These are phyloP conservation scores for Sabuloglossum arenarium DNA, from an alignment of 495 filamentous ascomycete genomes.

Conservation along the genomic window DNA sequence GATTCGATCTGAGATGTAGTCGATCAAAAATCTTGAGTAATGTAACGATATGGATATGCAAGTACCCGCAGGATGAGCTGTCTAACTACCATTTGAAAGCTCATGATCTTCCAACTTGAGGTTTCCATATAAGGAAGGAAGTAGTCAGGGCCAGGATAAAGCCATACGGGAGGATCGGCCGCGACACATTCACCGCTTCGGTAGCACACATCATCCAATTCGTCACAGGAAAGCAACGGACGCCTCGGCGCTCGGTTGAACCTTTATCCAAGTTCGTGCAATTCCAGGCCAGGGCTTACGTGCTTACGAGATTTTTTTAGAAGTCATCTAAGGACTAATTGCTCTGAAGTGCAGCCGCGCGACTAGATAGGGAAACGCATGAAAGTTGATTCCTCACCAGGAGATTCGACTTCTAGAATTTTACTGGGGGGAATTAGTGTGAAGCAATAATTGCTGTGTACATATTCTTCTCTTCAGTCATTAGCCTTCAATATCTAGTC, in stretches of 20 bases:
- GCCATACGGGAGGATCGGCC: background rate
- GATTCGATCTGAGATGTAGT: background rate
- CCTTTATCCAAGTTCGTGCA: background rate
- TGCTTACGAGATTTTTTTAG: background rate
- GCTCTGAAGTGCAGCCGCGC: background rate
- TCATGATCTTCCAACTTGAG: background rate
- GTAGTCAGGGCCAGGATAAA: background rate
- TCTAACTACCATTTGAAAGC: background rate
- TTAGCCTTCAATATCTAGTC: no score
- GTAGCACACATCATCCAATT: background rate
- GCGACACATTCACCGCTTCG: background rate
- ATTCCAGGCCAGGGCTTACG: background rate
- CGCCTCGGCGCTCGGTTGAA: background rate
- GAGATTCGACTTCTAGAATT: no score
- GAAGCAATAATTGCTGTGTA: no score
- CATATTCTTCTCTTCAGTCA: no score
- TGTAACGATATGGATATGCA: background rate
- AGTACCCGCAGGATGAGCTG: background rate
- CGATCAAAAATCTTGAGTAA: background rate
- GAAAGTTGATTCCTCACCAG: no score
- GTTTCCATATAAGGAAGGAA: background rate
- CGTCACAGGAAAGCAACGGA: background rate
- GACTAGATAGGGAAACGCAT: background rate
- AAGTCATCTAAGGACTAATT: background rate
- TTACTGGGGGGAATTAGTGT: no score